These are phyloP conservation scores for Tritrichomonas foetus DNA, from an alignment of 208 protist species.

Conservation along the genomic window DNA sequence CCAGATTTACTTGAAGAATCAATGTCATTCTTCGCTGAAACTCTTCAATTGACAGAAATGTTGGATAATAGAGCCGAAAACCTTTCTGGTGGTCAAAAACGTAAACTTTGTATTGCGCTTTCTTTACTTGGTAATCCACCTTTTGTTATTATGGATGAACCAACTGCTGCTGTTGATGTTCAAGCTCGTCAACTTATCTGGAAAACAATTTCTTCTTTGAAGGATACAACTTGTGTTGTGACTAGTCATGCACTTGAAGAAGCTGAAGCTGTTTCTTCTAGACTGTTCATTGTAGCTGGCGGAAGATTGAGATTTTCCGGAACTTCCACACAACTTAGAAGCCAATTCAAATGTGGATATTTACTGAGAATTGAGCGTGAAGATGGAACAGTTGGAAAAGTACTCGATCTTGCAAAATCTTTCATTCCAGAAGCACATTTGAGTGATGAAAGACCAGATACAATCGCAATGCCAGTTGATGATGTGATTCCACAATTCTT, in stretches of 20 bases:
- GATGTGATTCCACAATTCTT: background rate
- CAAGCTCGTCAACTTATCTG: background rate
- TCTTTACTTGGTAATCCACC: background rate
- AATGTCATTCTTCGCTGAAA: background rate
- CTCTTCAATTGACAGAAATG: background rate
- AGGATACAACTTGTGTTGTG: background rate
- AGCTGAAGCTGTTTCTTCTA: background rate
- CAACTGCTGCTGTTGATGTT: conserved; percentile 2
- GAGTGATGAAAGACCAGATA: background rate
- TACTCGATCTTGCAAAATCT: background rate
- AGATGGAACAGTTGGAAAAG: background rate
- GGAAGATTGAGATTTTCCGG: background rate
- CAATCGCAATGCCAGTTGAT: background rate
- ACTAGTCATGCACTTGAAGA: conserved; percentile 26
- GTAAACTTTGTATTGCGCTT: conserved; percentile 35
- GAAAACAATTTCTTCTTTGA: background rate
- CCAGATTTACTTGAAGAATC: background rate
- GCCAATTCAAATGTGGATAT: background rate
- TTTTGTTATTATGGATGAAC: conserved; percentile 29
- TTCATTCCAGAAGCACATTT: background rate
- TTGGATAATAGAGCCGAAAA: background rate
- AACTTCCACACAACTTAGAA: background rate
- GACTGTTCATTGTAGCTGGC: background rate
- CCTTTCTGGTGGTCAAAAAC: conserved; percentile 36
- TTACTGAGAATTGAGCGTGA: background rate